These are phyloP conservation scores for Pseudoturritis turrita DNA, from an alignment of 345 rosid genomes.

Conservation along the genomic window DNA sequence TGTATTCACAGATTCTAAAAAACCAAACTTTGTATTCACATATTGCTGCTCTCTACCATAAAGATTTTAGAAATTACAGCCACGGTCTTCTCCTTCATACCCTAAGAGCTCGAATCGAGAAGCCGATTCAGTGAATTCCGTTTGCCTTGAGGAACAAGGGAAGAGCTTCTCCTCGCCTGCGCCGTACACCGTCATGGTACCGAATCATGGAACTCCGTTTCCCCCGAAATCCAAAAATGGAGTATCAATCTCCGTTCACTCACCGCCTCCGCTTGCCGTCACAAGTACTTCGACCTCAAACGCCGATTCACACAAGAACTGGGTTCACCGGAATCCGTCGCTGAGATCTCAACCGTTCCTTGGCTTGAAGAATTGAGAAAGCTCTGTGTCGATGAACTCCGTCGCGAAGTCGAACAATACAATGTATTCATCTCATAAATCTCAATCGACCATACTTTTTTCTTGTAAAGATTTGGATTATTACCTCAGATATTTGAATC, in stretches of 20 bases:
- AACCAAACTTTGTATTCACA: too few relatives aligned
- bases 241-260: constrained; percentile 30
- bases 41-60: too few relatives aligned
- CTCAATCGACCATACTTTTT: background rate
- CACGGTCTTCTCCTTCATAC: too few relatives aligned
- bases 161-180: constrained; percentile 65
- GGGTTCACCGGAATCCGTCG: too few relatives aligned
- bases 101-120: too few relatives aligned
- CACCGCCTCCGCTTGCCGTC: constrained; percentile 40
- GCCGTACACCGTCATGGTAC: constrained; percentile 55
- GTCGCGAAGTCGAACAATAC: constrained; percentile 49
- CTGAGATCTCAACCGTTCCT: constrained; percentile 10
- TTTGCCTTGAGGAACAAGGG: constrained; percentile 73
- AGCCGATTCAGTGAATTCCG: too few relatives aligned
- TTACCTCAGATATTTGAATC: background rate
- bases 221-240: constrained; percentile 37
- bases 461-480: too few relatives aligned
- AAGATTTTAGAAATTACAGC: too few relatives aligned
- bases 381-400: constrained; percentile 58
- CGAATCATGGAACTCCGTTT: constrained; percentile 47
- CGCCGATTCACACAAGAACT: constrained; percentile 28
- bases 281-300: constrained; percentile 46
- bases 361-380: constrained; percentile 47
- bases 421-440: constrained; percentile 52
- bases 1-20: background rate